Evolutionary conservation across 2,329 filamentous ascomycete species (phyloP).

Genomic region (Beauveria caledonica): DNA sequence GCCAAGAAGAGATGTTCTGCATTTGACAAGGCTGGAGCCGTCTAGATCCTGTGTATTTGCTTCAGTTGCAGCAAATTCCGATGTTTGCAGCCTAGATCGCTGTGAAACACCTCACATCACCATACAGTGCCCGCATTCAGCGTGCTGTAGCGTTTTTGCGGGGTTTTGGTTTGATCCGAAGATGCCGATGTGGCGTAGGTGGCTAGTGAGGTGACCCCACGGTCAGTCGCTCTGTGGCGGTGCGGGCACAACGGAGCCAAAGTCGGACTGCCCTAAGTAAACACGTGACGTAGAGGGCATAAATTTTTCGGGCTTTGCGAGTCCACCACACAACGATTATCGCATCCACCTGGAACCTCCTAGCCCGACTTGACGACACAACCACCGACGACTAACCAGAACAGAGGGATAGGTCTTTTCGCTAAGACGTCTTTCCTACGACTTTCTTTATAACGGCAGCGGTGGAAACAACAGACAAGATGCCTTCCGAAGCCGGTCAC

Average conservation of each 20-base stretch:
- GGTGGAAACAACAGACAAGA: constrained; percentile 53
- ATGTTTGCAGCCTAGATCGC: not conserved
- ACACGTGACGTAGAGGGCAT: constrained; percentile 12
- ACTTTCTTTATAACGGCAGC: constrained; percentile 31
- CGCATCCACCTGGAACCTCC: constrained; percentile 14
- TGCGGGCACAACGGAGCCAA: not conserved
- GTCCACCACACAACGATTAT: constrained; percentile 14
- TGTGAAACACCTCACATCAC: constrained; percentile 1
- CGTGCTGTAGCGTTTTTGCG: not conserved
- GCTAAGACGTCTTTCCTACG: constrained; percentile 34
- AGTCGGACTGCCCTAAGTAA: constrained; percentile 7
- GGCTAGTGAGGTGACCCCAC: constrained; percentile 4
- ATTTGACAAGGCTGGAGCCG: not conserved
- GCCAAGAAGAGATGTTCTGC: not conserved
- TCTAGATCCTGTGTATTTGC: not conserved
- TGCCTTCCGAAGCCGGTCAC: constrained; percentile 84
- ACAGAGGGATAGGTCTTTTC: constrained; percentile 34
- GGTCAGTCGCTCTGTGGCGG: constrained; percentile 1
- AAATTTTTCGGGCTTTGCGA: constrained; percentile 10
- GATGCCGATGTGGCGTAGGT: constrained; percentile 10
- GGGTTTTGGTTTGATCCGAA: not conserved
- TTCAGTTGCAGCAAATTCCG: not conserved
- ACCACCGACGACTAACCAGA: constrained; percentile 10
- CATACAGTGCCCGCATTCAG: not conserved
- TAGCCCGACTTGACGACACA: constrained; percentile 13